phyloP scores from a whole-genome alignment of 2,329 filamentous ascomycete species.

The Aureobasidium sp. region DNA sequence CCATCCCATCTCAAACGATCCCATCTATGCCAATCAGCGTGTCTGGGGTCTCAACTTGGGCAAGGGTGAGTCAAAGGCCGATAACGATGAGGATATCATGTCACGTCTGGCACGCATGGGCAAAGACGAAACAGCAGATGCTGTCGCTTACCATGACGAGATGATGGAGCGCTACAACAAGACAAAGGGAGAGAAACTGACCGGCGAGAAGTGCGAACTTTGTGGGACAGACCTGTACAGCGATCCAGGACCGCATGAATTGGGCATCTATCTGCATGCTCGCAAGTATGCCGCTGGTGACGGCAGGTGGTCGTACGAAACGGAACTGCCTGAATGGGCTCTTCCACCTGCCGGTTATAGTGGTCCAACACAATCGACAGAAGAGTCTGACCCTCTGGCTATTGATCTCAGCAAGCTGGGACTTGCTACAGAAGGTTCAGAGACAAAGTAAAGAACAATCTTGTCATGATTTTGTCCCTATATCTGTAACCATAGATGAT shows the following conservation, averaged over 20 bases:
- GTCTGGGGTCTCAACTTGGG: constrained; percentile 84
- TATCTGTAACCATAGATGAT: background rate
- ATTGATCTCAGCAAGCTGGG: constrained; percentile 36
- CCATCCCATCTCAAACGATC: constrained; percentile 93
- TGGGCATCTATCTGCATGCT: constrained; percentile 90
- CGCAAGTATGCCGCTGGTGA: constrained; percentile 77
- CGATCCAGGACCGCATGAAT: constrained; percentile 81
- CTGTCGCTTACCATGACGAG: constrained; percentile 86
- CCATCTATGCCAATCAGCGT: constrained; percentile 89
- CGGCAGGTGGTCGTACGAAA: constrained; percentile 81
- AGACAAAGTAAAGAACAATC: background rate
- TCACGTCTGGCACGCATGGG: constrained; percentile 80
- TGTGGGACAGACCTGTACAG: constrained; percentile 88
- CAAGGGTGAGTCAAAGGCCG: constrained; percentile 54
- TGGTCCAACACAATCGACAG: constrained; percentile 60
- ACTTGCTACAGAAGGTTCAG: constrained; percentile 13
- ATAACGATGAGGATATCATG: constrained; percentile 85
- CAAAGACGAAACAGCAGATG: constrained; percentile 84
- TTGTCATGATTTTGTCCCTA: background rate
- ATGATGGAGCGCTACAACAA: constrained; percentile 88
- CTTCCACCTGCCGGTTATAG: constrained; percentile 64
- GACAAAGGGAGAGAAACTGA: constrained; percentile 86
- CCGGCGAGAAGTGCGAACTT: constrained; percentile 68
- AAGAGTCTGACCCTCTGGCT: constrained; percentile 38
- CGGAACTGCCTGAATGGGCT: constrained; percentile 77